A percentile compares a stretch with the other conserved stretches of the same genome.
These are phyloP conservation scores for Monosporascus sp. DNA, from an alignment of 2,329 filamentous ascomycete species.

Conservation along the genomic window DNA sequence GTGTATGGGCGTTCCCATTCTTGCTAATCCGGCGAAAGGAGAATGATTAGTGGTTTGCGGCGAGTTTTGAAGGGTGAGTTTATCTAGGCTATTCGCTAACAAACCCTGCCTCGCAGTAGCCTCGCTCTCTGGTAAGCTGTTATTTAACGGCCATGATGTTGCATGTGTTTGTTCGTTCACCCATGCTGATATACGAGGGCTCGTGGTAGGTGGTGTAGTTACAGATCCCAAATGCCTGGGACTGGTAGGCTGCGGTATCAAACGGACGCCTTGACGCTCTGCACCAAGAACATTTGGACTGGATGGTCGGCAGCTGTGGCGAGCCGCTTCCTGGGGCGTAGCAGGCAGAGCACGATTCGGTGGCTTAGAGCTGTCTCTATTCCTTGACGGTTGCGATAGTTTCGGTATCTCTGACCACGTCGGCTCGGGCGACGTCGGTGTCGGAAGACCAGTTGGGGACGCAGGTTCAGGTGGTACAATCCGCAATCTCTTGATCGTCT, in stretches of 20 bases:
- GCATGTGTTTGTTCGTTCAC: constrained; percentile 17
- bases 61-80: constrained; percentile 7
- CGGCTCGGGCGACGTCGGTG: constrained; percentile 18
- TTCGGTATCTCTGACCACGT: constrained; percentile 19
- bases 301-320: constrained; percentile 10
- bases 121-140: constrained; percentile 14
- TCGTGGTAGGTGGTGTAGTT: constrained; percentile 1
- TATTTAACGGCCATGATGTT: constrained; percentile 8
- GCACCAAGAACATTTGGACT: constrained; percentile 18
- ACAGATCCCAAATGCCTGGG: neutral
- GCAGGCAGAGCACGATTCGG: constrained; percentile 5
- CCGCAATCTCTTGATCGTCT: constrained; percentile 30
- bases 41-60: constrained; percentile 3
- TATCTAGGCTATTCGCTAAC: constrained; percentile 13
- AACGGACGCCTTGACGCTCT: constrained; percentile 16
- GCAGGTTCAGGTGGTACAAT: constrained; percentile 13
- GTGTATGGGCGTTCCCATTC: constrained; percentile 9
- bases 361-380: constrained; percentile 6
- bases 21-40: constrained; percentile 8
- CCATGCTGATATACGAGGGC: constrained; percentile 17
- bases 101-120: constrained; percentile 6
- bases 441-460: constrained; percentile 2
- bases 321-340: constrained; percentile 3
- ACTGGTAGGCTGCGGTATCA: constrained; percentile 9
- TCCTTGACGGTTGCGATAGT: constrained; percentile 3